phyloP scores from a whole-genome alignment of 331 rosid genomes.

The Rosa hybrid region DNA sequence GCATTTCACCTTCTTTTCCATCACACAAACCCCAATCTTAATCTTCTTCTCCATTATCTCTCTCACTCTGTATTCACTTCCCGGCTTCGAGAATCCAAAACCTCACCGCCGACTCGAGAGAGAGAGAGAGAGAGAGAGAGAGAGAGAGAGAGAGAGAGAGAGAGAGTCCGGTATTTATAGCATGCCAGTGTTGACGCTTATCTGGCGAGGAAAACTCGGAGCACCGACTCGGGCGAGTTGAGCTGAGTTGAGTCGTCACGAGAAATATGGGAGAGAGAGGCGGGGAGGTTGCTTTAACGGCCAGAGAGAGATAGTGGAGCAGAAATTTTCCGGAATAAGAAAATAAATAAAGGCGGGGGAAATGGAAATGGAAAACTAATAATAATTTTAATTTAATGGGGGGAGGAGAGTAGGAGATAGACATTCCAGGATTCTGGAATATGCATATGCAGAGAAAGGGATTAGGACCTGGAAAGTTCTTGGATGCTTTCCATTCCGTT shows the following conservation, averaged over 20 bases:
- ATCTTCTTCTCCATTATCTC: constrained; percentile 43
- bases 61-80: neutral
- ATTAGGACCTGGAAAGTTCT: constrained; percentile 29
- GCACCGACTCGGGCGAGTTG: constrained; percentile 14
- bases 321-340: neutral
- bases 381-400: too few relatives aligned
- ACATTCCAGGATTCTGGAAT: constrained; percentile 71
- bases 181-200: neutral
- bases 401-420: constrained; percentile 29
- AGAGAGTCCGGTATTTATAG: neutral
- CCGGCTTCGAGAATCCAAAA: neutral
- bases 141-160: neutral
- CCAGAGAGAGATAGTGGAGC: neutral
- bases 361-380: neutral
- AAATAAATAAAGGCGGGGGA: neutral
- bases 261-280: neutral
- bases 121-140: neutral
- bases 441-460: constrained; percentile 62
- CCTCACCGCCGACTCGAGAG: neutral
- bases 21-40: constrained; percentile 87
- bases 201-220: constrained; percentile 15
- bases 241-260: constrained; percentile 6
- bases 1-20: constrained; percentile 99
- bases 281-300: constrained; percentile 2
- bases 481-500: neutral